These are phyloP conservation scores for Rutstroemia sydowiana DNA, from an alignment of 2,329 filamentous ascomycete genomes.

Conservation along the genomic window DNA sequence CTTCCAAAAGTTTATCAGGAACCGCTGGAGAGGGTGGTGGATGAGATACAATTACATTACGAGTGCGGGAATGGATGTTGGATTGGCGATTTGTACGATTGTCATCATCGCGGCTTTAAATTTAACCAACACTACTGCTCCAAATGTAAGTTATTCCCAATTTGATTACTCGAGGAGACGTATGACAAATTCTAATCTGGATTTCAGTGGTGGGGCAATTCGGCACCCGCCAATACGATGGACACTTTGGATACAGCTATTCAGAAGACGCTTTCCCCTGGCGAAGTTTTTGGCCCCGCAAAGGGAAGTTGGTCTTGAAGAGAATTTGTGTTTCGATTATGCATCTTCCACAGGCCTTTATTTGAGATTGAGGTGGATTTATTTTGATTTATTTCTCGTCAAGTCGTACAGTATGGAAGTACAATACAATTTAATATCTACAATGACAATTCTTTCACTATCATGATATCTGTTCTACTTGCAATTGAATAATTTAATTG, in stretches of 20 bases:
- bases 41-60: conserved; percentile 71
- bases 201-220: conserved; percentile 59
- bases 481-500: no score
- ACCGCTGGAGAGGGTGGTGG: conserved; percentile 66
- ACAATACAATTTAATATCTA: no score
- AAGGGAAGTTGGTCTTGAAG: conserved; percentile 5
- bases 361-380: no score
- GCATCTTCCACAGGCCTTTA: no score
- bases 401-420: no score
- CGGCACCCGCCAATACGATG: conserved; percentile 25
- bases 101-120: conserved; percentile 64
- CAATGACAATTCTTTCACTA: no score
- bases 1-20: conserved; percentile 62
- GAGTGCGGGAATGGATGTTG: conserved; percentile 63
- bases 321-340: background rate
- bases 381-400: no score
- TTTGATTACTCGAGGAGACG: background rate
- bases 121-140: conserved; percentile 50
- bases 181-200: background rate
- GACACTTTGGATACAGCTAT: conserved; percentile 16
- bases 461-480: no score
- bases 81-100: conserved; percentile 58
- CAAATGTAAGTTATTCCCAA: conserved; percentile 27
- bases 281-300: conserved; percentile 16
- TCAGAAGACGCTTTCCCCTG: conserved; percentile 12